These are phyloP conservation scores for Dioscorea dumetorum DNA, from an alignment of 106 monocot genomes.

Conservation along the genomic window DNA sequence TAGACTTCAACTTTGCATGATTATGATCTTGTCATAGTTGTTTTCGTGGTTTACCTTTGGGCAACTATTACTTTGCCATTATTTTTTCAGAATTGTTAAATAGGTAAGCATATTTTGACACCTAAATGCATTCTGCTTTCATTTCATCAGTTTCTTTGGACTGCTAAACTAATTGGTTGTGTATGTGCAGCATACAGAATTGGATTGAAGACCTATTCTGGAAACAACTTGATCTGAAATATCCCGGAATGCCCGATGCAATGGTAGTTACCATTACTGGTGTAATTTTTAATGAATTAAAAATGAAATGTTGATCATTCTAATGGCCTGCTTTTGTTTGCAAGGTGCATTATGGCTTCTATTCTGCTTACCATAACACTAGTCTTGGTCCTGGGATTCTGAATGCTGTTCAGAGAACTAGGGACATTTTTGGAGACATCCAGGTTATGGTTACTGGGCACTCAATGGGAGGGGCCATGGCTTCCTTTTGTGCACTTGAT, in stretches of 20 bases:
- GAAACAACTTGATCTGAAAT: constrained; percentile 91
- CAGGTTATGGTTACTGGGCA: constrained; percentile 73
- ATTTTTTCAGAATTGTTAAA: too few species aligned
- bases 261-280: constrained; percentile 42
- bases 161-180: background rate
- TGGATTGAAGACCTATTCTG: constrained; percentile 96
- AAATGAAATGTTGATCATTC: background rate
- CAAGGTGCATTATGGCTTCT: constrained; percentile 94
- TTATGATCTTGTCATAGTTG: too few species aligned
- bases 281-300: background rate
- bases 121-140: too few species aligned
- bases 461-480: constrained; percentile 98
- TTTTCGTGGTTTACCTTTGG: too few species aligned
- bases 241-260: constrained; percentile 67
- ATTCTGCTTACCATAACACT: constrained; percentile 92
- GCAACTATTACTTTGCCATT: too few species aligned
- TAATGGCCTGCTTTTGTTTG: background rate
- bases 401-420: constrained; percentile 43
- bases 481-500: constrained; percentile 94
- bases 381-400: constrained; percentile 58
- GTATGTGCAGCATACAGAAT: constrained; percentile 62
- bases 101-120: too few species aligned
- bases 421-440: constrained; percentile 60
- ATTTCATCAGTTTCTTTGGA: too few species aligned
- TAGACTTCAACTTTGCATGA: too few species aligned